These are phyloP conservation scores for Suillus ampliporus DNA, from an alignment of 768 basidiomycete genomes.

Conservation along the genomic window DNA sequence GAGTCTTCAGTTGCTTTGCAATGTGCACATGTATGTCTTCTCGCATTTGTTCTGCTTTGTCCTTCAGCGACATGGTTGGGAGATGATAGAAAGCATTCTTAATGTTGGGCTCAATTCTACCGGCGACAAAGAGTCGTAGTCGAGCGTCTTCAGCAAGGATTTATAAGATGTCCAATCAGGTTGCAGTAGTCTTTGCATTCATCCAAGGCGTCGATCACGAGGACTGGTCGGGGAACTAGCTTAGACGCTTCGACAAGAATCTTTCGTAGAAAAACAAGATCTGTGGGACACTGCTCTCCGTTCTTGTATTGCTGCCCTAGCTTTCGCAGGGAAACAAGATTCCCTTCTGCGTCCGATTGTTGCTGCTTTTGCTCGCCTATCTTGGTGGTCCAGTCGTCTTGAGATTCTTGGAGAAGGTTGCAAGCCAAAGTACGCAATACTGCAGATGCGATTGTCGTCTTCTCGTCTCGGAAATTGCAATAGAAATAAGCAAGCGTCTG, in stretches of 20 bases:
- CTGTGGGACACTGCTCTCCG: not conserved
- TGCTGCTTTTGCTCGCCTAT: not conserved
- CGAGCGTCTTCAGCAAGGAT: slow-evolving; percentile 4
- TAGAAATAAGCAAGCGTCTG: slow-evolving; percentile 23
- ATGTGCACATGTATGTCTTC: slow-evolving; percentile 8
- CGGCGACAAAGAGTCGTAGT: slow-evolving; percentile 14
- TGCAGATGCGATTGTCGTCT: slow-evolving; percentile 12
- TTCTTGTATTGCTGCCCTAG: not conserved
- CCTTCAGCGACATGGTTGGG: slow-evolving; percentile 5
- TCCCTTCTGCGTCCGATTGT: not conserved
- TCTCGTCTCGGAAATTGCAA: slow-evolving; percentile 24
- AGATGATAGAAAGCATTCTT: not conserved
- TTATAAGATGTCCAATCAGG: not conserved
- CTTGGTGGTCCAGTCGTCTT: not conserved
- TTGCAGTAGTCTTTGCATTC: slow-evolving; percentile 14
- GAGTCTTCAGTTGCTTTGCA: not conserved
- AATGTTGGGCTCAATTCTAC: slow-evolving; percentile 1
- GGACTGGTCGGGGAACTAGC: not conserved
- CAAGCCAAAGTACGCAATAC: slow-evolving; percentile 24
- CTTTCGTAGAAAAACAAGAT: not conserved
- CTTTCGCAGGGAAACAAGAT: not conserved
- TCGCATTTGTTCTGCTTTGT: not conserved
- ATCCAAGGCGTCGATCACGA: slow-evolving; percentile 21
- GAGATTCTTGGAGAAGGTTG: slow-evolving; percentile 14
- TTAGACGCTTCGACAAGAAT: not conserved